Evolutionary conservation across 495 filamentous ascomycete genomes (phyloP).

Genomic region (Penicillium coffeae): DNA sequence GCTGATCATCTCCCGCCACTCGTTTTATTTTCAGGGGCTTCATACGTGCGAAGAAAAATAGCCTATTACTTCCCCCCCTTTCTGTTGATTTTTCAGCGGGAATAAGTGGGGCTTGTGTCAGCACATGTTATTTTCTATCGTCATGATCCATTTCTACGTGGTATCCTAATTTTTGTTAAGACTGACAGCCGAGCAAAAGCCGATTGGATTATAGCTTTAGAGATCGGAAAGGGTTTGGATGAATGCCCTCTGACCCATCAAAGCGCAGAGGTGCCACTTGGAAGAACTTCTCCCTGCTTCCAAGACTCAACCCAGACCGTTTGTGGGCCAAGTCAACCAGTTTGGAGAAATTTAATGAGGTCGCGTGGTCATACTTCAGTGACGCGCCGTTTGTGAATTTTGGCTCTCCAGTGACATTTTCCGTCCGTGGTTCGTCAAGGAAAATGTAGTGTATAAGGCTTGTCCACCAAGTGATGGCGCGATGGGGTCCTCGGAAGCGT

Average conservation of each 20-base stretch:
- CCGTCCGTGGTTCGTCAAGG: slow-evolving; percentile 61
- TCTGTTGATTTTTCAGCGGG: too few relatives aligned
- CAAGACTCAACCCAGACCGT: slow-evolving; percentile 52
- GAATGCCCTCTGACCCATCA: not conserved
- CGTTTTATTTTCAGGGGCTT: too few relatives aligned
- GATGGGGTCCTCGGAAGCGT: slow-evolving; percentile 58
- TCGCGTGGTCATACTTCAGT: slow-evolving; percentile 57
- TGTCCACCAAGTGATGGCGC: slow-evolving; percentile 64
- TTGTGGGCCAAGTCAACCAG: slow-evolving; percentile 60
- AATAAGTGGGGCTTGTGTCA: too few relatives aligned
- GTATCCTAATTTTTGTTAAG: too few relatives aligned
- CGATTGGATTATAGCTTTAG: too few relatives aligned
- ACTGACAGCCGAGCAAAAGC: too few relatives aligned
- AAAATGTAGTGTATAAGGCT: slow-evolving; percentile 63
- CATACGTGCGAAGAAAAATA: too few relatives aligned
- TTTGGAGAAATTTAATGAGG: slow-evolving; percentile 57
- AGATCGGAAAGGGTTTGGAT: too few relatives aligned
- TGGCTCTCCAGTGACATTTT: slow-evolving; percentile 58
- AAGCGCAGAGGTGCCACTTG: slow-evolving; percentile 18
- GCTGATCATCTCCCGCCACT: too few relatives aligned
- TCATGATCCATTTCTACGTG: too few relatives aligned
- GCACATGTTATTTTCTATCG: too few relatives aligned
- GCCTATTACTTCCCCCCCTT: too few relatives aligned
- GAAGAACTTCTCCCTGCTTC: slow-evolving; percentile 59
- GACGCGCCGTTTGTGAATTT: slow-evolving; percentile 54